Conservation (phyloP, 768 basidiomycete species). For the Rhodotorula paludigena region DNA sequence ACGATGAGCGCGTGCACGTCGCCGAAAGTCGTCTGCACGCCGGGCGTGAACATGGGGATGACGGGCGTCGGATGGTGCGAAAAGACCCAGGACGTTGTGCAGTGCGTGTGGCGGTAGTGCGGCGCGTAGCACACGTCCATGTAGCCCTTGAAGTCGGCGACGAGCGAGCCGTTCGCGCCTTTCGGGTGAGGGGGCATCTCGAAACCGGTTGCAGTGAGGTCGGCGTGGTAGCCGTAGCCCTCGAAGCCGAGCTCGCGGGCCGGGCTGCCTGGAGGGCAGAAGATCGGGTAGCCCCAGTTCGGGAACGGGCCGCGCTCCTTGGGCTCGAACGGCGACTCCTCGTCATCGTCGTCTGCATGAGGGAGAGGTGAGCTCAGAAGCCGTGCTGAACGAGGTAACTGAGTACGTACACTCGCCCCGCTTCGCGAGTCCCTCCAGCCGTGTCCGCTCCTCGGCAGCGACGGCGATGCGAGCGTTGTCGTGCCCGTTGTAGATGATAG, state of each 20-base stretch:
- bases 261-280: conserved; percentile 39
- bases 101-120: conserved; percentile 44
- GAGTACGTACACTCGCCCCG: conserved; percentile 33
- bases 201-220: conserved; percentile 23
- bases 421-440: conserved; percentile 36
- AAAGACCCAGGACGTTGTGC: conserved; percentile 41
- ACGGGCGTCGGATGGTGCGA: conserved; percentile 39
- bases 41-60: conserved; percentile 41
- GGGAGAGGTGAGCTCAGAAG: background rate
- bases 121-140: conserved; percentile 43
- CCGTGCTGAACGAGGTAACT: too few species aligned
- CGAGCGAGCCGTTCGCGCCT: conserved; percentile 33
- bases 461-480: conserved; percentile 39
- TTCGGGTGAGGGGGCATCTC: conserved; percentile 32
- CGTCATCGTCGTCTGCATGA: conserved; percentile 26
- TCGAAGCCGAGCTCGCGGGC: conserved; percentile 38
- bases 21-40: conserved; percentile 39
- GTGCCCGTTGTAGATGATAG: conserved; percentile 43
- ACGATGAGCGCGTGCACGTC: conserved; percentile 44
- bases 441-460: conserved; percentile 37
- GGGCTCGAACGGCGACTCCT: conserved; percentile 31
- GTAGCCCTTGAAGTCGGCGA: conserved; percentile 38
- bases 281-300: conserved; percentile 40
- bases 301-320: conserved; percentile 34
- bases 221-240: conserved; percentile 37